A percentile compares a stretch with the other conserved stretches of the same genome.
Evolutionary conservation across 2,329 filamentous ascomycete species (phyloP).

Genomic region (Botrytis squamosa): DNA sequence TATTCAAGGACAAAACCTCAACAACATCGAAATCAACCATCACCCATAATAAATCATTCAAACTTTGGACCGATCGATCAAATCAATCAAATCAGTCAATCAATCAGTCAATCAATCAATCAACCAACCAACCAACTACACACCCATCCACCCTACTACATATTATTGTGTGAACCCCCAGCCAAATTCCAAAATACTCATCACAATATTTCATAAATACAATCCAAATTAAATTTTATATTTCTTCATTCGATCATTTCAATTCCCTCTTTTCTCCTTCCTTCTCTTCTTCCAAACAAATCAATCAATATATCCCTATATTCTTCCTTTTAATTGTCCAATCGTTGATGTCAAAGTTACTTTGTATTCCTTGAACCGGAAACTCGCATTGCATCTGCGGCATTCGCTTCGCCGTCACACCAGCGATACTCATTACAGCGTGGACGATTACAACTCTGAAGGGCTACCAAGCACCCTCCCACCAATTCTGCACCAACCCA

Average conservation of each 20-base stretch:
- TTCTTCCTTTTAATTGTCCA: constrained; percentile 16
- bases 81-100: background rate
- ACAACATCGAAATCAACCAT: background rate
- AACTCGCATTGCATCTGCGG: constrained; percentile 22
- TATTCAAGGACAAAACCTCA: background rate
- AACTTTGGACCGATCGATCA: background rate
- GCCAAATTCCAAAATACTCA: background rate
- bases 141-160: background rate
- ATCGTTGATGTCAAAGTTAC: constrained; percentile 18
- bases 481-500: constrained; percentile 21
- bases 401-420: constrained; percentile 19
- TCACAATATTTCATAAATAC: background rate
- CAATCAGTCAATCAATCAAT: background rate
- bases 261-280: background rate
- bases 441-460: constrained; percentile 17
- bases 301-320: background rate
- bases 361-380: constrained; percentile 19
- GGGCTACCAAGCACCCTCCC: constrained; percentile 6
- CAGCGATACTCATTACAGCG: constrained; percentile 15
- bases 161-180: background rate
- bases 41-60: background rate
- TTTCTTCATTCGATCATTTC: background rate
- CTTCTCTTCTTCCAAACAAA: background rate
- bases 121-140: too few relatives aligned
- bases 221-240: background rate